phyloP scores from a whole-genome alignment of 148 eudicot species.

The Tetragonia tetragonoides region DNA sequence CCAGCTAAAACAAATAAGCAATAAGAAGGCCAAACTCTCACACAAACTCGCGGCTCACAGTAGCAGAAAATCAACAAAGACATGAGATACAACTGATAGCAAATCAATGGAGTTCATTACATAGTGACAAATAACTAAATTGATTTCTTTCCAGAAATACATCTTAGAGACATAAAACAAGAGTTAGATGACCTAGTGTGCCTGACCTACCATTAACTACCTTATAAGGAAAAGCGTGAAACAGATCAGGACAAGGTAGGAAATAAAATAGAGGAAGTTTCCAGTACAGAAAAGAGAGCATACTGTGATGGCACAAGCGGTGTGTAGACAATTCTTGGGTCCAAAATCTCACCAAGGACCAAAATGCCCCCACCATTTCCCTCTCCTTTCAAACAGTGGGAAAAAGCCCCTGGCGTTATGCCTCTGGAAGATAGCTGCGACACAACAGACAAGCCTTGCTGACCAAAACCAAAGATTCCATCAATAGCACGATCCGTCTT shows the following conservation, averaged over 20 bases:
- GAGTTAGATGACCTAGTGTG: neutral
- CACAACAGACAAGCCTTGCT: slow-evolving; percentile 74
- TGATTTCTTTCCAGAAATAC: neutral
- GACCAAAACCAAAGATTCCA: slow-evolving; percentile 97
- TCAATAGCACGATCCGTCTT: slow-evolving; percentile 82
- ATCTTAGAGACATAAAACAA: neutral
- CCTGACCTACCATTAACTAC: neutral
- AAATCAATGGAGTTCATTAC: neutral
- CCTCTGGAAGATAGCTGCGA: slow-evolving; percentile 84
- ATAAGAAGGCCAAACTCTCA: neutral
- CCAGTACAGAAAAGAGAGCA: slow-evolving; percentile 34
- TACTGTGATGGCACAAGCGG: slow-evolving; percentile 99
- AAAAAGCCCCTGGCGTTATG: slow-evolving; percentile 86
- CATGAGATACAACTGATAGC: neutral
- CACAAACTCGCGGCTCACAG: neutral
- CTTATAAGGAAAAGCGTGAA: neutral
- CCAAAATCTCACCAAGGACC: slow-evolving; percentile 99
- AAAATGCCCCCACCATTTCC: slow-evolving; percentile 92
- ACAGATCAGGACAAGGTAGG: too few species aligned
- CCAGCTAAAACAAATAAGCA: neutral
- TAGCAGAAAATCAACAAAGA: neutral
- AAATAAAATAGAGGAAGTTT: neutral
- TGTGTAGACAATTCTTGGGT: slow-evolving; percentile 87
- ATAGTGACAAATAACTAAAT: neutral
- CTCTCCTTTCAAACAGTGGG: slow-evolving; percentile 95